These are phyloP conservation scores for Pseudogymnoascus sp. DNA, from an alignment of 2,329 filamentous ascomycete genomes.

Conservation along the genomic window DNA sequence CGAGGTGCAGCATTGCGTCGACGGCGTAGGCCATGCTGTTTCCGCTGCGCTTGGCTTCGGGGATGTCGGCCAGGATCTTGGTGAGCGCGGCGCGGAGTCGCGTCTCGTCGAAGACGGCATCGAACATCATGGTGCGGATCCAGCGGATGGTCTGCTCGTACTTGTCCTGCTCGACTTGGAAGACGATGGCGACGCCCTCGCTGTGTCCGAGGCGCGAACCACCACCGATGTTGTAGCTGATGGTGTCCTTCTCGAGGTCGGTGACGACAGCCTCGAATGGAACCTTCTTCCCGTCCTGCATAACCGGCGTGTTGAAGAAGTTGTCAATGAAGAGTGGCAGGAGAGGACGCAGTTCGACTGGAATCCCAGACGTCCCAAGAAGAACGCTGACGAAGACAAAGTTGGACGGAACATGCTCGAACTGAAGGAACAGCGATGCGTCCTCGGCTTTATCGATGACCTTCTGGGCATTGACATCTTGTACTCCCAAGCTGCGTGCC, in stretches of 20 bases:
- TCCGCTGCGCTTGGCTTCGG: constrained; percentile 83
- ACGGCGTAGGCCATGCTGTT: constrained; percentile 56
- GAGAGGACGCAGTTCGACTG: constrained; percentile 75
- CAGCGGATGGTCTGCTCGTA: constrained; percentile 75
- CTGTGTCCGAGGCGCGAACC: constrained; percentile 64
- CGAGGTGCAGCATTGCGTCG: constrained; percentile 71
- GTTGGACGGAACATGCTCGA: constrained; percentile 86
- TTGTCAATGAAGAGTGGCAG: constrained; percentile 79
- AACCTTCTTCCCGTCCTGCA: constrained; percentile 64
- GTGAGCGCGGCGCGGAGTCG: constrained; percentile 57
- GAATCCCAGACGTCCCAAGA: constrained; percentile 68
- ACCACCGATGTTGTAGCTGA: constrained; percentile 68
- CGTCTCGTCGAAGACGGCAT: constrained; percentile 73
- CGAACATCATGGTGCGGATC: constrained; percentile 79
- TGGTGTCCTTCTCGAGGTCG: constrained; percentile 82
- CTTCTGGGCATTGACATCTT: constrained; percentile 63
- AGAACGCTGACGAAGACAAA: constrained; percentile 82
- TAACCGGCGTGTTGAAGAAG: constrained; percentile 89
- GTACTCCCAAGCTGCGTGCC: constrained; percentile 61
- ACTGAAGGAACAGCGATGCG: constrained; percentile 81
- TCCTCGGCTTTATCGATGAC: constrained; percentile 61
- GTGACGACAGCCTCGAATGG: constrained; percentile 90
- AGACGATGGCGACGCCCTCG: constrained; percentile 72
- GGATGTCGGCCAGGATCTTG: constrained; percentile 84
- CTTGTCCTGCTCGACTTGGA: constrained; percentile 83